A percentile compares a stretch with the other conserved stretches of the same genome.
Conservation (phyloP, 495 filamentous ascomycete species). For the Xylaria acuta region DNA sequence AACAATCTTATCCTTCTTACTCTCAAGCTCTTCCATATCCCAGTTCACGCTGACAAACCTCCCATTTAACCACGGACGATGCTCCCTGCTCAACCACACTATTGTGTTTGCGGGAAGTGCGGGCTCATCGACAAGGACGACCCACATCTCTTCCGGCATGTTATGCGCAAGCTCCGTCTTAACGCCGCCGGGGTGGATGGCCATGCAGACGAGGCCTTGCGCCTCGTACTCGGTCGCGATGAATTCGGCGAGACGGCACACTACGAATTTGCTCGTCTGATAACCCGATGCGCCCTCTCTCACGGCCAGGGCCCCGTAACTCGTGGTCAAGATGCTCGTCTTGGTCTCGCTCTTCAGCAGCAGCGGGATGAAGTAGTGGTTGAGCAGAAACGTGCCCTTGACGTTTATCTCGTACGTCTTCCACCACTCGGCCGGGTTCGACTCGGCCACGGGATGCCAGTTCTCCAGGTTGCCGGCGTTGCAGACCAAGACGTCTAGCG, state of each 20-base stretch:
- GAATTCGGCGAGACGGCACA: slow-evolving; percentile 52
- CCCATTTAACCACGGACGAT: slow-evolving; percentile 48
- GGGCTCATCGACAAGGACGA: slow-evolving; percentile 38
- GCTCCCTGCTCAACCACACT: slow-evolving; percentile 45
- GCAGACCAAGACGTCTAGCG: slow-evolving; percentile 51
- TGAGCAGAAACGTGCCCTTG: slow-evolving; percentile 50
- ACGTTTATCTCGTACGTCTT: slow-evolving; percentile 51
- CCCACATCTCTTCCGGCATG: slow-evolving; percentile 35
- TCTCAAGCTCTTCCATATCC: slow-evolving; percentile 58
- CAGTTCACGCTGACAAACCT: slow-evolving; percentile 48
- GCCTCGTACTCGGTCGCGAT: slow-evolving; percentile 49
- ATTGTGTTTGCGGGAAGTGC: slow-evolving; percentile 47
- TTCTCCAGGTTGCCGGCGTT: slow-evolving; percentile 51
- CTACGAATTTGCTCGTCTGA: slow-evolving; percentile 49
- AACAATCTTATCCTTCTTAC: slow-evolving; percentile 52
- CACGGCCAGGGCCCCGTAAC: slow-evolving; percentile 39
- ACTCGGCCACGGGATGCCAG: slow-evolving; percentile 41
- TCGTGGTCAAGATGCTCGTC: slow-evolving; percentile 46
- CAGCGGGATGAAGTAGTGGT: slow-evolving; percentile 51
- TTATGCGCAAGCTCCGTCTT: slow-evolving; percentile 46
- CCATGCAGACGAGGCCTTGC: slow-evolving; percentile 48
- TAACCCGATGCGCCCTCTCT: slow-evolving; percentile 44
- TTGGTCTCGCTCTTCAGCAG: slow-evolving; percentile 45
- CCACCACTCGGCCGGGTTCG: slow-evolving; percentile 50
- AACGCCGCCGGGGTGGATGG: slow-evolving; percentile 54